Percentiles rank a stretch among this genome's conserved stretches.
phyloP scores from a whole-genome alignment of 208 protist genomes.

The Crithidia brevicula region DNA sequence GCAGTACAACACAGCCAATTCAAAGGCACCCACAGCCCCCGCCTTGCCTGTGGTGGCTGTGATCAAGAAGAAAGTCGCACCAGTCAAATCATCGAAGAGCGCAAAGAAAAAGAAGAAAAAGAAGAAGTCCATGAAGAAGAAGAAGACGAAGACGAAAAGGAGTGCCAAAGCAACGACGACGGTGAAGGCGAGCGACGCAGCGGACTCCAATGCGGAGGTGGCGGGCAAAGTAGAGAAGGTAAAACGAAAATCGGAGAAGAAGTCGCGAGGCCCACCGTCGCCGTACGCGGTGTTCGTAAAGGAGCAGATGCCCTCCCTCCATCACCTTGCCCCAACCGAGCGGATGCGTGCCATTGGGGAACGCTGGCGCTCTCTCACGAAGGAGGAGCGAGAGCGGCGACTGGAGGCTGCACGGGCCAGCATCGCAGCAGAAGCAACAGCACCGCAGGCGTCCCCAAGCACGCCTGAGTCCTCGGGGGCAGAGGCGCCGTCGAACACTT shows the following conservation, averaged over 20 bases:
- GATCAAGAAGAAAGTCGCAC: conserved; percentile 15
- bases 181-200: conserved; percentile 17
- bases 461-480: background rate
- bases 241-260: background rate
- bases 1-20: conserved; percentile 19
- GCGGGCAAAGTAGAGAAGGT: background rate
- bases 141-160: conserved; percentile 18
- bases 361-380: conserved; percentile 55
- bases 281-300: conserved; percentile 70
- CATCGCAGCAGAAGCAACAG: conserved; percentile 4
- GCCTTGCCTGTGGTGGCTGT: conserved; percentile 15
- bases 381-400: conserved; percentile 29
- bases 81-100: background rate
- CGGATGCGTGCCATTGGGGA: conserved; percentile 59
- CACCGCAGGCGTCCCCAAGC: background rate
- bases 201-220: background rate
- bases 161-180: background rate
- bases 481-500: background rate
- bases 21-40: conserved; percentile 6
- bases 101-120: conserved; percentile 9
- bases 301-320: conserved; percentile 65
- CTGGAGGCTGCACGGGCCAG: conserved; percentile 8
- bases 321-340: conserved; percentile 47
- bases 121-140: conserved; percentile 27
- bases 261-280: conserved; percentile 23